Percentiles rank a stretch among this genome's conserved stretches.
Conservation (phyloP, 345 rosid genomes). For the Litchi chinensis region DNA sequence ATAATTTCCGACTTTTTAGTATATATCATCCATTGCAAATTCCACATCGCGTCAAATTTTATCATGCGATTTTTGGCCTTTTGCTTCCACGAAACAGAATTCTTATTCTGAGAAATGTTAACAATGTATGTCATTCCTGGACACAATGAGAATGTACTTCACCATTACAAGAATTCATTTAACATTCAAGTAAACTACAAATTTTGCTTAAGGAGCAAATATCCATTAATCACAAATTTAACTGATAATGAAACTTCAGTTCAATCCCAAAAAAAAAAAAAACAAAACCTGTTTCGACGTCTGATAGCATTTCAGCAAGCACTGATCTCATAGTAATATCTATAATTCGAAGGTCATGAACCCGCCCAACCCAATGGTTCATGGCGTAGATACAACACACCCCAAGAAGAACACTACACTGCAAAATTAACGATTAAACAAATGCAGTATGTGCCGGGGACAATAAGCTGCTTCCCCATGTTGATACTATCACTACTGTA, state of each 20-base stretch:
- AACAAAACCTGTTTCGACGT: background rate
- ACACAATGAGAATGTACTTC: background rate
- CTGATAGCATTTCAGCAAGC: background rate
- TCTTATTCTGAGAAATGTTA: background rate
- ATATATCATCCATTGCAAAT: too few relatives aligned
- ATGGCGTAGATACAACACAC: constrained; percentile 27
- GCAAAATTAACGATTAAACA: constrained; percentile 15
- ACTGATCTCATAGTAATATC: constrained; percentile 14
- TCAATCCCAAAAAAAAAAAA: too few relatives aligned
- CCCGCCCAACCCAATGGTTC: constrained; percentile 2
- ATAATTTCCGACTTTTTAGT: too few relatives aligned
- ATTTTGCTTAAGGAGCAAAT: background rate
- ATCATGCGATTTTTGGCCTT: too few relatives aligned
- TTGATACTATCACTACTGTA: constrained; percentile 20
- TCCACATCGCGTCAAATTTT: too few relatives aligned
- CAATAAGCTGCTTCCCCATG: constrained; percentile 18
- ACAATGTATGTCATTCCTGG: background rate
- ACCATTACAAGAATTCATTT: background rate
- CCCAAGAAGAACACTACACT: constrained; percentile 15
- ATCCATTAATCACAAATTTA: constrained; percentile 9
- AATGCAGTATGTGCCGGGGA: constrained; percentile 21
- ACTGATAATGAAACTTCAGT: too few relatives aligned
- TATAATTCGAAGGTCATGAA: constrained; percentile 16
- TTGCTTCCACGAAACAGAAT: background rate
- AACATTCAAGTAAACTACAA: background rate